These are phyloP conservation scores for Magnusiomyces suaveolens DNA, from an alignment of 1,139 yeast species.

Conservation along the genomic window DNA sequence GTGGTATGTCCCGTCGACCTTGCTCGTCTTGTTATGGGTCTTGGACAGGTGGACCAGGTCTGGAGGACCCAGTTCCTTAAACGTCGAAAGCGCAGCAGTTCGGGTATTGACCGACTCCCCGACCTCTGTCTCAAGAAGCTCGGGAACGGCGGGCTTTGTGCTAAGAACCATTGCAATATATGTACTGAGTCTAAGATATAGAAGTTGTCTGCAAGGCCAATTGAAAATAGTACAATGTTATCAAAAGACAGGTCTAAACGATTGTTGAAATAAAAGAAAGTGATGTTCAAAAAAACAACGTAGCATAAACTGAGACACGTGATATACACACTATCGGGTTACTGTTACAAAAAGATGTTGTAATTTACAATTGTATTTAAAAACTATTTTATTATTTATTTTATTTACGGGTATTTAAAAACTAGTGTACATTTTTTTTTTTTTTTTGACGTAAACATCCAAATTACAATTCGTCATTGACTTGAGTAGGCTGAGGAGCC, in stretches of 20 bases:
- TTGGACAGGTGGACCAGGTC: constrained; percentile 68
- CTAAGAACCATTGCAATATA: neutral
- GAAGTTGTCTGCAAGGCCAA: too few species aligned
- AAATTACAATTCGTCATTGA: too few species aligned
- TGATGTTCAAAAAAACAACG: neutral
- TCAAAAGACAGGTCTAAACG: neutral
- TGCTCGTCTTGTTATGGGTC: constrained; percentile 36
- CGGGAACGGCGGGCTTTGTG: constrained; percentile 5
- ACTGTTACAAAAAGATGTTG: neutral
- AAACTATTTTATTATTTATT: too few species aligned
- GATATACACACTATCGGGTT: neutral
- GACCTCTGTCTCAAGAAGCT: constrained; percentile 39
- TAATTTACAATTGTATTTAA: too few species aligned
- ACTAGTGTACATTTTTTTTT: too few species aligned
- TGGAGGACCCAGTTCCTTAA: constrained; percentile 71
- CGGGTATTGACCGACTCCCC: constrained; percentile 47
- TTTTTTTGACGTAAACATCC: too few species aligned
- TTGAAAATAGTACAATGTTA: too few species aligned
- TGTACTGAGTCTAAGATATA: neutral
- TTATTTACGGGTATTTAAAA: too few species aligned
- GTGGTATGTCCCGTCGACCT: constrained; percentile 51
- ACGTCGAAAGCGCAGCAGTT: constrained; percentile 37
- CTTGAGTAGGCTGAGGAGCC: too few species aligned
- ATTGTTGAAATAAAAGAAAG: neutral
- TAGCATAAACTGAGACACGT: neutral